A percentile compares a stretch with the other conserved stretches of the same genome.
These are phyloP conservation scores for Senna siamea DNA, from an alignment of 306 rosid genomes.

Conservation along the genomic window DNA sequence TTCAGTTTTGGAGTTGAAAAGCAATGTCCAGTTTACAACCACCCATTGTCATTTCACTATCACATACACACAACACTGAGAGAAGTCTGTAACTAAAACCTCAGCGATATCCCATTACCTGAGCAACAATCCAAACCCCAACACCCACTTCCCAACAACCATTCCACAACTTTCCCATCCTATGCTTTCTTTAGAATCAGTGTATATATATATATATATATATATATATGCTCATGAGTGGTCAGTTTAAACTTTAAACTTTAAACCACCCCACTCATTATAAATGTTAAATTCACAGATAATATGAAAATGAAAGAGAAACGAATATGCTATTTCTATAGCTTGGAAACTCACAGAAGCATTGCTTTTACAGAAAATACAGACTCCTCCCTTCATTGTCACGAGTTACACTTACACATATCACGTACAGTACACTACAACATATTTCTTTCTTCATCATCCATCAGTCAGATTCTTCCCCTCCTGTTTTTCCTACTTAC, in stretches of 20 bases:
- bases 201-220: conserved; percentile 22
- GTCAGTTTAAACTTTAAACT: neutral
- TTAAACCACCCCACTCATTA: too few species aligned
- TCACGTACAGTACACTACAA: conserved; percentile 33
- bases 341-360: conserved; percentile 63
- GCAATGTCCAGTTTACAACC: conserved; percentile 20
- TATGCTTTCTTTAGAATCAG: conserved; percentile 61
- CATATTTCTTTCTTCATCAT: conserved; percentile 38
- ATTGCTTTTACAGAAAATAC: conserved; percentile 53
- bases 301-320: conserved; percentile 40
- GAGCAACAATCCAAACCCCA: conserved; percentile 31
- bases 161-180: conserved; percentile 39
- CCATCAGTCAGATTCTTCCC: conserved; percentile 26
- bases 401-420: conserved; percentile 35
- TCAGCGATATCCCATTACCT: conserved; percentile 28
- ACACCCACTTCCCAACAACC: conserved; percentile 48
- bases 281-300: too few species aligned
- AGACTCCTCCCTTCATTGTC: conserved; percentile 44
- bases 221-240: too few species aligned
- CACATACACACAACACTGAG: neutral
- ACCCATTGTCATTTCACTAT: conserved; percentile 49
- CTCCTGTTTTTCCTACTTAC: conserved; percentile 44
- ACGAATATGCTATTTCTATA: conserved; percentile 51
- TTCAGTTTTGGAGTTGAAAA: conserved; percentile 25
- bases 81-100: conserved; percentile 21